phyloP scores from a whole-genome alignment of 1,284 basidiomycete genomes.

The Sanghuangporus weigelae region DNA sequence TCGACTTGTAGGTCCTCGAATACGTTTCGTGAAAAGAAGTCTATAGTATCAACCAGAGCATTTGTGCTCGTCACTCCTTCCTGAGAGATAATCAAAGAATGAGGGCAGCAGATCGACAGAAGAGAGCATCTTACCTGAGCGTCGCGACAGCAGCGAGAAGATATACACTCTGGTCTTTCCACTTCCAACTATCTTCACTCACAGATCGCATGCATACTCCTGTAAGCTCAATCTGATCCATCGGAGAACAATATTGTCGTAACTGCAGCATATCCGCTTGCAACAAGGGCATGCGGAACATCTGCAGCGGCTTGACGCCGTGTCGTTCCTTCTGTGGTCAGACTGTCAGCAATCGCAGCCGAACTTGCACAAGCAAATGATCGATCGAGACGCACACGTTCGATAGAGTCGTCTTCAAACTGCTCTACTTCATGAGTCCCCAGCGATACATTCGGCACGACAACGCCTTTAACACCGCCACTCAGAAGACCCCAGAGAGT shows the following conservation, averaged over 20 bases:
- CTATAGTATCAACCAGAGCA: slow-evolving; percentile 87
- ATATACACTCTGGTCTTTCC: slow-evolving; percentile 94
- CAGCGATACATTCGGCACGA: slow-evolving; percentile 88
- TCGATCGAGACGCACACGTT: slow-evolving; percentile 90
- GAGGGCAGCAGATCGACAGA: background rate
- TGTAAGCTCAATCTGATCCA: slow-evolving; percentile 78
- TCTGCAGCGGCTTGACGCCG: too few species aligned
- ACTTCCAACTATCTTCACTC: slow-evolving; percentile 78
- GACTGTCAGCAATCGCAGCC: slow-evolving; percentile 32
- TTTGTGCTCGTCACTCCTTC: slow-evolving; percentile 94
- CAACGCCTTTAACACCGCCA: slow-evolving; percentile 82
- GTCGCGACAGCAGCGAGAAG: slow-evolving; percentile 89
- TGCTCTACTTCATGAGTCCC: slow-evolving; percentile 91
- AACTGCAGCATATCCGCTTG: slow-evolving; percentile 77
- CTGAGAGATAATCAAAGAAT: slow-evolving; percentile 29
- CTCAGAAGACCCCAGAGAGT: slow-evolving; percentile 90
- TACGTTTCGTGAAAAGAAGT: slow-evolving; percentile 93
- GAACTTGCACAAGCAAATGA: slow-evolving; percentile 54
- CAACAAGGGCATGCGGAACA: slow-evolving; percentile 81
- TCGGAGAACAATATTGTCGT: slow-evolving; percentile 78
- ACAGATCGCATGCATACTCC: slow-evolving; percentile 40
- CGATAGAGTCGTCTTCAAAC: slow-evolving; percentile 96
- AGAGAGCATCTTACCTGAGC: slow-evolving; percentile 45
- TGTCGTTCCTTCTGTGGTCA: slow-evolving; percentile 57
- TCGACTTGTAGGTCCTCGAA: slow-evolving; percentile 82